Percentiles rank a stretch among this genome's conserved stretches.
Evolutionary conservation across 805 yeast species (phyloP).

Genomic region (Pichia cabralensis): DNA sequence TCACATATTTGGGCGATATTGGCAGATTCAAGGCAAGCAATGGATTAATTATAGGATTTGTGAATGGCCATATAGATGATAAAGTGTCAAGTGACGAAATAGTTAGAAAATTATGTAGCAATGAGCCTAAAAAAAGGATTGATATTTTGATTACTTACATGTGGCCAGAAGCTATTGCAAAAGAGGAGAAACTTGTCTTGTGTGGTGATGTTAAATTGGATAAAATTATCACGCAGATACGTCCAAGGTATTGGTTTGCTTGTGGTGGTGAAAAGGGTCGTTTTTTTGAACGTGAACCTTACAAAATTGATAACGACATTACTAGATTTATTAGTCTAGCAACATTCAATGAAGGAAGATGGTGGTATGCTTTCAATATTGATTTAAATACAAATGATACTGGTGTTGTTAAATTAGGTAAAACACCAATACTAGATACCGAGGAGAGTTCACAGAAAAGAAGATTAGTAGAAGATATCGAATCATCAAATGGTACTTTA

Average conservation of each 20-base stretch:
- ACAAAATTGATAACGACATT: slow-evolving; percentile 28
- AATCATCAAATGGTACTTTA: not conserved
- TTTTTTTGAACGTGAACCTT: slow-evolving; percentile 47
- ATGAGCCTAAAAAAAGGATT: slow-evolving; percentile 15
- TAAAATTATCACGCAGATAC: slow-evolving; percentile 29
- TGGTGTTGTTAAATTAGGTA: not conserved
- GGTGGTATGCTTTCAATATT: slow-evolving; percentile 69
- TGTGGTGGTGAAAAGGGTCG: slow-evolving; percentile 40
- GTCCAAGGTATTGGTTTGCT: slow-evolving; percentile 63
- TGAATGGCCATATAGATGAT: slow-evolving; percentile 29
- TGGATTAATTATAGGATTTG: slow-evolving; percentile 39
- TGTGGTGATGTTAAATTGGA: slow-evolving; percentile 40
- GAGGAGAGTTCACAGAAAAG: not conserved
- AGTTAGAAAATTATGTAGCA: slow-evolving; percentile 11
- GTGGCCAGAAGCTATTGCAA: slow-evolving; percentile 51
- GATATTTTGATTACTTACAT: slow-evolving; percentile 51
- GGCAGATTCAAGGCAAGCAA: slow-evolving; percentile 32
- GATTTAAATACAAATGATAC: slow-evolving; percentile 17
- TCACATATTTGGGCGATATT: slow-evolving; percentile 25
- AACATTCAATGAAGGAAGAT: slow-evolving; percentile 45
- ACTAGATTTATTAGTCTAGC: slow-evolving; percentile 63
- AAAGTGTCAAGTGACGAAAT: slow-evolving; percentile 12
- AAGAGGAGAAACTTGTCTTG: slow-evolving; percentile 32
- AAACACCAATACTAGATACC: not conserved
- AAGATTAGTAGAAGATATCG: no score